These are phyloP conservation scores for Apophysomyces variabilis DNA, from an alignment of 371 early-diverging fungal genomes.

Conservation along the genomic window DNA sequence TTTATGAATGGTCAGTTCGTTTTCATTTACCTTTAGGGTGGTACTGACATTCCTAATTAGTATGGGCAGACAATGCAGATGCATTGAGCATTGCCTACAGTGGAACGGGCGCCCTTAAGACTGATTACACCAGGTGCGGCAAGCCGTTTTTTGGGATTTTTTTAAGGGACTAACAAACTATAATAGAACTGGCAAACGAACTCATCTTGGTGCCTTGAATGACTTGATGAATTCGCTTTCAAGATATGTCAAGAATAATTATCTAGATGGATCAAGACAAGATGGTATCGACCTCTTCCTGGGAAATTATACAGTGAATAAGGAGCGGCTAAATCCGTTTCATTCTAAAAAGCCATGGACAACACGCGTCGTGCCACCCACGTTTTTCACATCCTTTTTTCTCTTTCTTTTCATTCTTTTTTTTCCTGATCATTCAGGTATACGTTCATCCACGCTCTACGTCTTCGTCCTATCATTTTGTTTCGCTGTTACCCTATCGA, in stretches of 20 bases:
- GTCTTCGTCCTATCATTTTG: slow-evolving; percentile 36
- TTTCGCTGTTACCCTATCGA: slow-evolving; percentile 33
- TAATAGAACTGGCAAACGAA: slow-evolving; percentile 80
- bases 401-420: slow-evolving; percentile 34
- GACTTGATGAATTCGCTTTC: slow-evolving; percentile 83
- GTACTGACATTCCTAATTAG: slow-evolving; percentile 31
- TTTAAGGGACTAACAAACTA: neutral
- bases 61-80: slow-evolving; percentile 99
- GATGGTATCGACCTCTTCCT: slow-evolving; percentile 83
- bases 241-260: slow-evolving; percentile 93
- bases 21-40: neutral
- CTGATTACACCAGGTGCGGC: slow-evolving; percentile 87
- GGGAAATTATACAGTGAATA: slow-evolving; percentile 65
- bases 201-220: slow-evolving; percentile 76
- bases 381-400: slow-evolving; percentile 27
- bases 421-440: slow-evolving; percentile 23
- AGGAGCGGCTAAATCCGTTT: slow-evolving; percentile 37
- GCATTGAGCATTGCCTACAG: slow-evolving; percentile 92
- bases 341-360: slow-evolving; percentile 18
- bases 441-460: slow-evolving; percentile 31
- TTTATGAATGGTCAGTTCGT: slow-evolving; percentile 40
- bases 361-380: slow-evolving; percentile 29
- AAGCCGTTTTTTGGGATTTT: neutral
- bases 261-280: slow-evolving; percentile 89
- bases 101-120: slow-evolving; percentile 98